Evolutionary conservation across 352 stramenopile species (phyloP).

Genomic region (Phytophthora pistaciae): DNA sequence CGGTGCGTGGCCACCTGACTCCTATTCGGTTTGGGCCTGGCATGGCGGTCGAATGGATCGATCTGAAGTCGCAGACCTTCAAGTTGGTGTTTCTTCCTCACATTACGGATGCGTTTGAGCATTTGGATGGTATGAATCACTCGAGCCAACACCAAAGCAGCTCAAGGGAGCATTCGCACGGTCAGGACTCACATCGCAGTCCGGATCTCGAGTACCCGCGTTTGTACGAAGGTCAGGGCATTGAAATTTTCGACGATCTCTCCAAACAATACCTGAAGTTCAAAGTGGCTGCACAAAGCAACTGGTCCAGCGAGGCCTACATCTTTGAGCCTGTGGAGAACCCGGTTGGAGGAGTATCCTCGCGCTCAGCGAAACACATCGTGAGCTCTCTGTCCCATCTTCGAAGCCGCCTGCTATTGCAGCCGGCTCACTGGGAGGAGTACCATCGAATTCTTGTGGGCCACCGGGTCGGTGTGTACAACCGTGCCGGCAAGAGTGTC

Average conservation of each 20-base stretch:
- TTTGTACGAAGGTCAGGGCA: constrained; percentile 29
- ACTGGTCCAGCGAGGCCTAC: constrained; percentile 31
- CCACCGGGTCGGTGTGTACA: constrained; percentile 41
- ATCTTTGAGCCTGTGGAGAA: constrained; percentile 26
- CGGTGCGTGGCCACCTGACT: constrained; percentile 49
- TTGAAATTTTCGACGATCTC: constrained; percentile 40
- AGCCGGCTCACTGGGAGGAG: constrained; percentile 31
- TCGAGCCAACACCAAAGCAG: too few species aligned
- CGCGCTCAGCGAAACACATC: constrained; percentile 1
- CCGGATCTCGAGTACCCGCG: constrained; percentile 14
- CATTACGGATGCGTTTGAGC: neutral
- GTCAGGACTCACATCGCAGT: constrained; percentile 8
- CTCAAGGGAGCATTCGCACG: neutral
- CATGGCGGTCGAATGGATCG: constrained; percentile 58
- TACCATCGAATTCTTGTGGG: constrained; percentile 29
- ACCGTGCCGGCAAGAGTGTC: constrained; percentile 28
- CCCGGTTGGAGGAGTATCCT: neutral
- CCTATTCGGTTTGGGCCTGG: constrained; percentile 39
- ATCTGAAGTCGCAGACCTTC: constrained; percentile 63
- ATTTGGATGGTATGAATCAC: neutral
- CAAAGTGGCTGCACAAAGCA: constrained; percentile 23
- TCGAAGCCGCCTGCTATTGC: constrained; percentile 35
- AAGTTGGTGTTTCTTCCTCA: constrained; percentile 55
- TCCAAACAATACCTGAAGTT: constrained; percentile 44
- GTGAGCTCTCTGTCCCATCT: constrained; percentile 22